Evolutionary conservation across 1,139 yeast genomes (phyloP).

Genomic region (Taphrina flavorubra): DNA sequence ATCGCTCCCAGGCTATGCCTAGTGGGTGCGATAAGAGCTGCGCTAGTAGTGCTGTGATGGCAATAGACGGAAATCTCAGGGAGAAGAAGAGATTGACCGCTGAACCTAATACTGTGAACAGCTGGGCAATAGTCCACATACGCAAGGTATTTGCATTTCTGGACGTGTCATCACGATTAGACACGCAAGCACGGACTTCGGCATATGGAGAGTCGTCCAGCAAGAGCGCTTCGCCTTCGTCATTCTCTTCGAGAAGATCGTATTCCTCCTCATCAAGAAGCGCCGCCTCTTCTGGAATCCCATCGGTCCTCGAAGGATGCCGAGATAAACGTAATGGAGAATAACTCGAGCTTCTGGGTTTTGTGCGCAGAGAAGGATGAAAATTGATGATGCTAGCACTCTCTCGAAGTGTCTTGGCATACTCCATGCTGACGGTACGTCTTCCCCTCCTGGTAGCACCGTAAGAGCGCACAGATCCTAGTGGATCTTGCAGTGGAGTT

Average conservation of each 20-base stretch:
- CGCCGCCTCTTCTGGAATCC: slow-evolving; percentile 16
- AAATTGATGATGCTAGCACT: slow-evolving; percentile 33
- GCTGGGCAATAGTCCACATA: slow-evolving; percentile 42
- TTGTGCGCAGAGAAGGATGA: slow-evolving; percentile 27
- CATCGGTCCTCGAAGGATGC: slow-evolving; percentile 1
- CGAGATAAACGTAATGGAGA: slow-evolving; percentile 12
- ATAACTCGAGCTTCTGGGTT: slow-evolving; percentile 23
- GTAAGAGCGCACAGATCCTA: slow-evolving; percentile 36
- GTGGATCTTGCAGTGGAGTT: slow-evolving; percentile 32
- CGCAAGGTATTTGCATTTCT: slow-evolving; percentile 62
- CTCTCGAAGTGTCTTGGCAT: slow-evolving; percentile 22
- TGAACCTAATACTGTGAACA: slow-evolving; percentile 64
- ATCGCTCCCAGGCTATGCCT: slow-evolving; percentile 55
- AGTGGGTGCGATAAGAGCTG: slow-evolving; percentile 55
- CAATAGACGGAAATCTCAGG: slow-evolving; percentile 63
- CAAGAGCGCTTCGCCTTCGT: slow-evolving; percentile 23
- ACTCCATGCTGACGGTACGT: slow-evolving; percentile 33
- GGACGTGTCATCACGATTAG: slow-evolving; percentile 62
- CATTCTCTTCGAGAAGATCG: slow-evolving; percentile 26
- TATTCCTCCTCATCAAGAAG: slow-evolving; percentile 33
- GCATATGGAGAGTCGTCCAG: slow-evolving; percentile 39
- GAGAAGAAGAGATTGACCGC: slow-evolving; percentile 65
- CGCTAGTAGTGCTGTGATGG: slow-evolving; percentile 62
- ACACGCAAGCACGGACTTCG: slow-evolving; percentile 68
- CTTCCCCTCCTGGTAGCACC: slow-evolving; percentile 35